Base-by-base conservation (phyloP, 1,284 basidiomycete genomes). In the Ustilago esculenta region DNA sequence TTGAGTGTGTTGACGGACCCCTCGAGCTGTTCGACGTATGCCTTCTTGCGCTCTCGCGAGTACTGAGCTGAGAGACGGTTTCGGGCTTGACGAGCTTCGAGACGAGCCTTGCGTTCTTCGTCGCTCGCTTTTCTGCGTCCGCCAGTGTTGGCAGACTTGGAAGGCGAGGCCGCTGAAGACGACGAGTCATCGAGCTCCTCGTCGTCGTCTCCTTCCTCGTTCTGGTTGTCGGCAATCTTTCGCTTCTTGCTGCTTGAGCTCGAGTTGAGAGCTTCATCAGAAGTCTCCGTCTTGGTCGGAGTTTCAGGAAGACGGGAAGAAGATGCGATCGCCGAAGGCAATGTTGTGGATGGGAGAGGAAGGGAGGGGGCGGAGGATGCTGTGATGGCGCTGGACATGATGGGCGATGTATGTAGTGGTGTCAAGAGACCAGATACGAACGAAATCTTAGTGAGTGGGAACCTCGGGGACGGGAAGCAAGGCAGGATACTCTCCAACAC, bases 11-110 rank as follows among this genome's bases (percentile, higher is more conserved):
- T 63, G 36, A 76, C 33, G 4, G 73, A 68, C 20, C 50, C 47
- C 41, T 81, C 79, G 39, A 81, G 64, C 35, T 67, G 55, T 32
- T 72, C 73, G 25, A 77, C 51, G 44, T 79, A 69, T 1, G 69
- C 74, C 59, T 80, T 81, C 52, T 80, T 80, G 45, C 75, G 72
- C 44, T 81, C 73, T 21, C 79, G 67, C 47, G 75, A 77, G 43
- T 75, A 67, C 39, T 81, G 79, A 11, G 79, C 79, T 17, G 77
- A 78, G 42, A 75, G 72, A 35, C 79, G 73, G 52, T 81, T 81
- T 12, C 79, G 72, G n/a, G 72, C 73, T 41, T 80, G 78, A 17
- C 79, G 64, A 25, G 79, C 79, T 44, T 75, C 68, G 33, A 77
- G 66, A n/a, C 78, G 67, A 29, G 75, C 73, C 27, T 61, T 67